Base-by-base conservation (phyloP, 805 yeast genomes). In the Candida insectorum region DNA sequence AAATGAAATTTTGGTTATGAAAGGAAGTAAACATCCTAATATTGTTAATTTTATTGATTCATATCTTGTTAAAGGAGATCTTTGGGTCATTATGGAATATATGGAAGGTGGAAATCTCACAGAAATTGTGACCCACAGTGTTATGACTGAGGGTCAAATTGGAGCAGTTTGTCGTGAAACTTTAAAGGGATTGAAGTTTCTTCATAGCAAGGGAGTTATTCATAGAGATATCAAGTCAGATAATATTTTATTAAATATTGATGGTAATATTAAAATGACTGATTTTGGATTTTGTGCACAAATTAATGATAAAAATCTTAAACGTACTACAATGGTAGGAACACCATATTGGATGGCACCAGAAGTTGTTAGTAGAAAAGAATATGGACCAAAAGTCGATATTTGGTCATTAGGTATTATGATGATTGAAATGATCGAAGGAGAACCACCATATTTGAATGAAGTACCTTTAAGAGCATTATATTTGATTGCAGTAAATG, bases 311-410 rank as follows among this genome's bases (percentile, higher is more conserved):
- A 42, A 52, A 34, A 83, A 85, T 44, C 68, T 84, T 35, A 89
- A 91, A 58, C 79, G 99, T 56, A 88, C 96, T 3, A 93, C 99
- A 4, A 87, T 93, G 95, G 98, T 93, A 12, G 99, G 99, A 11
- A 93, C 99, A 0, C 98, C 99, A 10, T 93, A 93, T 58, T 93
- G 99, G 99, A 93, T 93, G 99, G 99, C 99, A 0, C 99, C 99
- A 1, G 99, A 93, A 58, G 96, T 93, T 34, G 96, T 93, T 17
- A 79, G 89, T 13, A 78, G 94, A 48, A 89, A 88, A 57, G 96
- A 89, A 53, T 93, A 93, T 54, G 98, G 95, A 22, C 93, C 95
- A 30, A 89, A 93, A 56, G 96, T 93, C 27, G 99, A 93, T 62
- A 81, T 93, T 31, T 93, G 99, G 99, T 87, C 96, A 6, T 65